These are phyloP conservation scores for Boletus insuetus DNA, from an alignment of 768 basidiomycete genomes.

Conservation along the genomic window DNA sequence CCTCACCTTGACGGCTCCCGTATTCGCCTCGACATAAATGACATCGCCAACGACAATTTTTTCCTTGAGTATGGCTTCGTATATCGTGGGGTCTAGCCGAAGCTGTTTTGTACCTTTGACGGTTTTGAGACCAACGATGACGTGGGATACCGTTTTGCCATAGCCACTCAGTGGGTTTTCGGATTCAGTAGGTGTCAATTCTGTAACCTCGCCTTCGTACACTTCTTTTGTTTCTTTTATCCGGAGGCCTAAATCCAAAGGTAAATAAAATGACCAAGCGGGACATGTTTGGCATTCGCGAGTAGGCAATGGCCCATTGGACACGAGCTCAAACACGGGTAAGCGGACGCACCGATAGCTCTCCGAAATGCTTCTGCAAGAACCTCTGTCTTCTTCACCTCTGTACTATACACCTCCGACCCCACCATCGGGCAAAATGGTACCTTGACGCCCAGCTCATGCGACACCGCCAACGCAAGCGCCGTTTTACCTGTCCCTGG, in stretches of 20 bases:
- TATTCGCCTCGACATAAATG: constrained; percentile 91
- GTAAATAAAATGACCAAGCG: neutral
- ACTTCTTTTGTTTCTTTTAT: constrained; percentile 99
- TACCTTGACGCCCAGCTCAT: constrained; percentile 91
- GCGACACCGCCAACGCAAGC: constrained; percentile 90
- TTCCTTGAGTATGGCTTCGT: constrained; percentile 97
- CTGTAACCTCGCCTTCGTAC: constrained; percentile 97
- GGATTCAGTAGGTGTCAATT: constrained; percentile 92
- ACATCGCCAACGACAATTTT: constrained; percentile 97
- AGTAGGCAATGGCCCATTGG: too few species aligned
- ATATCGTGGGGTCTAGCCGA: constrained; percentile 65
- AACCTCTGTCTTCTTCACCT: constrained; percentile 98
- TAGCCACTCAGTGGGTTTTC: constrained; percentile 98
- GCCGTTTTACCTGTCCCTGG: constrained; percentile 99
- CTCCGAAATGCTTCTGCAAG: constrained; percentile 81
- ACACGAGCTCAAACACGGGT: too few species aligned
- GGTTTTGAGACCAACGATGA: constrained; percentile 79
- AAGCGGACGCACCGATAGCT: constrained; percentile 50
- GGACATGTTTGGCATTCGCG: too few species aligned
- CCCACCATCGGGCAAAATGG: constrained; percentile 99
- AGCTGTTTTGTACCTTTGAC: constrained; percentile 45
- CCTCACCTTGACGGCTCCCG: constrained; percentile 89
- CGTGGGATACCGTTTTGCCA: constrained; percentile 98
- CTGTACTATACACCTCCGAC: constrained; percentile 79
- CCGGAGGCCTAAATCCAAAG: constrained; percentile 57